Percentiles rank a stretch among this genome's conserved stretches.
phyloP scores from a whole-genome alignment of 805 yeast genomes.

The Blastobotrys terrestris region DNA sequence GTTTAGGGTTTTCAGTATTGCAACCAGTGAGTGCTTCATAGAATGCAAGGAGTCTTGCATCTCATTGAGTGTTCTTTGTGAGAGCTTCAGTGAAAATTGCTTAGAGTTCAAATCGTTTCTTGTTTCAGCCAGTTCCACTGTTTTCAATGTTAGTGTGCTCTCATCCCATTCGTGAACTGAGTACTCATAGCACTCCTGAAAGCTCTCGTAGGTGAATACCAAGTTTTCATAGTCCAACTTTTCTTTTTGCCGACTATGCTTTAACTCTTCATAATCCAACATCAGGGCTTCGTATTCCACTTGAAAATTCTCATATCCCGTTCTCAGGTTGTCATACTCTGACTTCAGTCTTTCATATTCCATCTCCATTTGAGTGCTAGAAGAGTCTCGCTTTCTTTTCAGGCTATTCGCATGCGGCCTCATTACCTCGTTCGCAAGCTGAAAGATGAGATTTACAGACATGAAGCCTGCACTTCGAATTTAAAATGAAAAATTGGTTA shows the following conservation, averaged over 20 bases:
- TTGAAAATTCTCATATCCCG: not conserved
- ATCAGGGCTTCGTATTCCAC: not conserved
- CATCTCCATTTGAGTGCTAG: not conserved
- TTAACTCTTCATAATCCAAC: not conserved
- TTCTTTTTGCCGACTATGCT: not conserved
- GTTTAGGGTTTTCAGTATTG: not conserved
- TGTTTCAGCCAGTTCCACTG: not conserved
- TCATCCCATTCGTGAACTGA: not conserved
- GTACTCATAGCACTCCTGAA: not conserved
- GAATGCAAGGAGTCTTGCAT: not conserved
- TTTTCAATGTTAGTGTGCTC: not conserved
- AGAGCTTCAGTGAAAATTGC: not conserved
- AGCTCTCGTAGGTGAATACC: not conserved
- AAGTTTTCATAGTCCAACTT: not conserved
- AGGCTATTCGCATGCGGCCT: not conserved
- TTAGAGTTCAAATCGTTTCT: not conserved
- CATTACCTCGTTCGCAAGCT: not conserved
- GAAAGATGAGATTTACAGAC: no score
- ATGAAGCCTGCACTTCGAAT: not conserved
- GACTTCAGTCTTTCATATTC: not conserved
- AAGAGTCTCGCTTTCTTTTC: not conserved
- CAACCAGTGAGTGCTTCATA: not conserved
- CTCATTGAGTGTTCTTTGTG: not conserved
- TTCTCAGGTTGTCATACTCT: not conserved
- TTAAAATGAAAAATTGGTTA: no score